Percentiles rank a stretch among this genome's conserved stretches.
Conservation (phyloP, 2,329 filamentous ascomycete species). For the Alternaria longipes region DNA sequence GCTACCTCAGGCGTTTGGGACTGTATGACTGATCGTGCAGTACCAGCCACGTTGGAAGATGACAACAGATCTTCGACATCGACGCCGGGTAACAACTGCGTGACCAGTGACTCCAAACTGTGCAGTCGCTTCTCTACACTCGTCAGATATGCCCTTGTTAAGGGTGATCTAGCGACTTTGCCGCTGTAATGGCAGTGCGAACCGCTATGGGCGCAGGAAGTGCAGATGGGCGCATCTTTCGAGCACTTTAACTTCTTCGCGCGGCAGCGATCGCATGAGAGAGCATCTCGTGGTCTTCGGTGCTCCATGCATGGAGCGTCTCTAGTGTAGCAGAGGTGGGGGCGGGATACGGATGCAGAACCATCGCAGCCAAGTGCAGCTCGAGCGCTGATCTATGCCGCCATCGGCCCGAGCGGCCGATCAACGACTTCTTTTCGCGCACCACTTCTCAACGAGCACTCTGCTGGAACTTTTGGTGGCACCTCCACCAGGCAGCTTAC, state of each 20-base stretch:
- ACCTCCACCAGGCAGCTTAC: neutral
- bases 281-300: conserved; percentile 27
- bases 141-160: conserved; percentile 38
- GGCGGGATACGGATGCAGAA: conserved; percentile 16
- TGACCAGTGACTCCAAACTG: conserved; percentile 28
- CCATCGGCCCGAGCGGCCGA: conserved; percentile 8
- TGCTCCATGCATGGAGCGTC: conserved; percentile 34
- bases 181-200: conserved; percentile 37
- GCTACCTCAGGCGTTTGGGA: conserved; percentile 21
- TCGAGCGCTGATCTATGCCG: conserved; percentile 10
- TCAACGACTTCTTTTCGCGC: neutral
- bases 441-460: neutral
- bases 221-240: conserved; percentile 34
- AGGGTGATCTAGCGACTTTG: conserved; percentile 33
- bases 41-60: conserved; percentile 23
- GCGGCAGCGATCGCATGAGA: conserved; percentile 37
- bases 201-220: conserved; percentile 29
- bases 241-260: conserved; percentile 42
- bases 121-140: conserved; percentile 34
- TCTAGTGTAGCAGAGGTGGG: conserved; percentile 19
- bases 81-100: conserved; percentile 33
- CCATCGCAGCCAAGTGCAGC: conserved; percentile 7
- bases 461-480: neutral
- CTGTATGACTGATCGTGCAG: conserved; percentile 10
- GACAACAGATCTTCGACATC: conserved; percentile 31